Evolutionary conservation across 2,329 filamentous ascomycete genomes (phyloP), one percentile per base, ranked within the genome.

Genomic region (Aureobasidium sp.): DNA sequence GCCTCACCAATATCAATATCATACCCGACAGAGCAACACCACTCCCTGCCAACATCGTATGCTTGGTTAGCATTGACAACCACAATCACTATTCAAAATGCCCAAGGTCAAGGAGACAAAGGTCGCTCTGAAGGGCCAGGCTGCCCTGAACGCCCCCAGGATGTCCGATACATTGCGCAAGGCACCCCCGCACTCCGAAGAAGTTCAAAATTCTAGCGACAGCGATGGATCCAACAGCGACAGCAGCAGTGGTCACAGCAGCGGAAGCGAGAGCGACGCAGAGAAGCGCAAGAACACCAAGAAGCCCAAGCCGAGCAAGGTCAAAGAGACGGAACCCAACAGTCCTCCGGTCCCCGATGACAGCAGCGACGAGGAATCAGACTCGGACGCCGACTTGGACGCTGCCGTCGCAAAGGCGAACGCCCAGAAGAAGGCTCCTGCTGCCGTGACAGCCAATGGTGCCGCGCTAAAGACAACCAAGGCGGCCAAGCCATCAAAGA

Each of bases 41-140:
- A 57, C 14, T 7, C 6, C 29, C 14, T 12, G 17, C 29, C 29
- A 11, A 5, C 36, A 3, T 25, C 20, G 36, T 20, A 48, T 58
- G 41, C 39, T 42, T 36, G 42, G 17, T 45, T 57, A 57, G 53
- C 39, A 44, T 45, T 22, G 22, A 37, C 29, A 45, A 44, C 15
- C 55, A 59, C 41, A 42, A 59, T 31, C 15, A 59, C n/a, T 22
- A 27, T 22, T 45, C 41, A 65, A 65, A 17, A 75, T 73, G 72
- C 71, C 69, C 60, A 72, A 72, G 64, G 62, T 68, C 44, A 74
- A 72, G 62, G 70, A 68, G 66, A 73, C 72, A 11, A 67, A 66
- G 22, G 70, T 76, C 31, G 70, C 73, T 17, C 56, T 75, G 14
- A 72, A 73, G 20, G 68, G 67, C 55, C 65, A 68, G 27, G 71